Evolutionary conservation across 2,329 filamentous ascomycete genomes (phyloP), one percentile per base, ranked within the genome.

Genomic region (Xylariales sp.): DNA sequence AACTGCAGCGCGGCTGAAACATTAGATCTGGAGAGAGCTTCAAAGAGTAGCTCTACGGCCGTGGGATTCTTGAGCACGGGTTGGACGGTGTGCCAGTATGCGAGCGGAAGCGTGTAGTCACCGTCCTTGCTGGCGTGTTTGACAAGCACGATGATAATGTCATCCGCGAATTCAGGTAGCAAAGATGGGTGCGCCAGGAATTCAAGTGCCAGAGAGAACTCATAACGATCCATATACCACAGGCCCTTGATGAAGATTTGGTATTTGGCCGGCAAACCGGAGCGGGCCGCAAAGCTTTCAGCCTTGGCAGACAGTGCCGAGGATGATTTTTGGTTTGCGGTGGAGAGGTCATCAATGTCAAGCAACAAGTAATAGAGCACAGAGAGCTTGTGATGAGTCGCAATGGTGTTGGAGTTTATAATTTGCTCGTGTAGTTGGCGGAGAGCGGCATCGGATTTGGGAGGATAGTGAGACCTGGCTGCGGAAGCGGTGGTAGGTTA

Each of bases 331-430:
- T n/a, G n/a, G 70, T 33, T n/a, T 15, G 11, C 16, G 15, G 14
- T 16, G 15, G 61, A n/a, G 14, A 38, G 40, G 27, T 67, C 62
- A 51, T 83, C 77, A 54, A 84, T 77, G 57, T 94, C 87, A 53
- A 88, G 82, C 4, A 94, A 73, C 27, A 94, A 68, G 59, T 94
- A 95, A 69, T 87, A 94, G 46, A 94, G 70, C 33, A 93, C 74
- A 14, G 88, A 87, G 48, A 89, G 79, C 59, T 90, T 90, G 65
- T 90, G 83, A 59, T 90, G 84, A 38, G 78, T 71, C 6, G 83
- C 76, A 49, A 83, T 79, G 33, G 66, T 67, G 38, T 70, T 46
- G 33, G 66, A 77, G 18, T 78, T 72, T 57, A 81, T 75, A 46
- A 95, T 81, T 42, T 81, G 77, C 44, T 79, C 69, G 61, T 90